phyloP scores from a whole-genome alignment of 768 basidiomycete species.

The Termitomyces sp. region DNA sequence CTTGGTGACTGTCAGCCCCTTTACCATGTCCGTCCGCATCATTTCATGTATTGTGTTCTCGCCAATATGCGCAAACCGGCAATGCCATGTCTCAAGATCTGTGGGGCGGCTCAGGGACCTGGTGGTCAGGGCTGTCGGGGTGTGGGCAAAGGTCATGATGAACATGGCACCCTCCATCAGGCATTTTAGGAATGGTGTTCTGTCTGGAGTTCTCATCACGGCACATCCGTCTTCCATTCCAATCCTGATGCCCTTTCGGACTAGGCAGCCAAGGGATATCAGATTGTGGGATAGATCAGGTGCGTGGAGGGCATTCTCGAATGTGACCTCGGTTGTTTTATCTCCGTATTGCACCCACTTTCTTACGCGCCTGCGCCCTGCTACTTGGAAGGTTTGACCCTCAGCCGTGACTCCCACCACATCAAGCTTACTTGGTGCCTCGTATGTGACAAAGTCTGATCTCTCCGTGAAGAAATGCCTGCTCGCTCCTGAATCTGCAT shows the following conservation, averaged over 20 bases:
- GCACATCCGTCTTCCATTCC: background rate
- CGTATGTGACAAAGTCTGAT: background rate
- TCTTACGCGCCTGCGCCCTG: background rate
- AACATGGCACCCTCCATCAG: background rate
- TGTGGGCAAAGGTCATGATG: background rate
- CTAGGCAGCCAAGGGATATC: background rate
- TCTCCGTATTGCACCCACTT: background rate
- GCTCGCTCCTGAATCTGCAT: background rate
- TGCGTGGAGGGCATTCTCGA: background rate
- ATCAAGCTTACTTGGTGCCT: background rate
- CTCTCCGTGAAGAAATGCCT: background rate
- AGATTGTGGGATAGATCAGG: background rate
- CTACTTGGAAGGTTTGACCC: background rate
- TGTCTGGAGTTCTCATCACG: background rate
- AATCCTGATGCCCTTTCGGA: background rate
- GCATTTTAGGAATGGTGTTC: background rate
- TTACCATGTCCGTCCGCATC: background rate
- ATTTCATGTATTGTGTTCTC: background rate
- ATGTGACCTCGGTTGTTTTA: background rate
- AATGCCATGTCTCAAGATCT: background rate
- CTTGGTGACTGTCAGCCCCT: background rate
- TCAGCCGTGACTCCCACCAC: background rate
- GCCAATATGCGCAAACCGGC: background rate
- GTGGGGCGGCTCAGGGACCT: background rate
- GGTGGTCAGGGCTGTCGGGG: background rate